These are phyloP conservation scores for Colletotrichum liriopes DNA, from an alignment of 2,329 filamentous ascomycete genomes.

Conservation along the genomic window DNA sequence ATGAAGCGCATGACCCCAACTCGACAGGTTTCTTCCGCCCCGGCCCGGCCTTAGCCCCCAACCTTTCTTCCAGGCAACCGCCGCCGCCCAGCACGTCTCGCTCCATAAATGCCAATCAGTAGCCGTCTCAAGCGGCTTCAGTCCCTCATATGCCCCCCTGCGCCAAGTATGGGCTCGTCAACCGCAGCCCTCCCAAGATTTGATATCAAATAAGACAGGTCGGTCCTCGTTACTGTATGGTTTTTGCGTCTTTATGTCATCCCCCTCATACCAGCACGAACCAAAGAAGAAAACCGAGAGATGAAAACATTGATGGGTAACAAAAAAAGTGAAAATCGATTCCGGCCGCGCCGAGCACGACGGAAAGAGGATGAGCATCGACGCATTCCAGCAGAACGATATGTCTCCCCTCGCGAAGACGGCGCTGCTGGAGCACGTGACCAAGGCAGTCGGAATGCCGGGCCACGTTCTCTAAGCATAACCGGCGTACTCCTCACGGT, in stretches of 20 bases:
- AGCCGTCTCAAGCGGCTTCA: constrained; percentile 26
- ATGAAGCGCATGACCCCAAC: constrained; percentile 2
- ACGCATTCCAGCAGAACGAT: constrained; percentile 36
- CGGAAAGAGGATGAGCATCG: constrained; percentile 8
- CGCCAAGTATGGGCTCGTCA: constrained; percentile 31
- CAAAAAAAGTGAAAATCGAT: neutral
- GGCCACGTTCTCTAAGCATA: neutral
- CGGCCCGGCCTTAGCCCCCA: neutral
- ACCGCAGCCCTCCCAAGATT: constrained; percentile 37
- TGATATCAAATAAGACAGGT: constrained; percentile 42
- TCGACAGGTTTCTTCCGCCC: constrained; percentile 2
- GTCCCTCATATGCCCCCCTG: constrained; percentile 31
- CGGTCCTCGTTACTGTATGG: constrained; percentile 44
- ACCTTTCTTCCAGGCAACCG: constrained; percentile 12
- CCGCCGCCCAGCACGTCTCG: constrained; percentile 37
- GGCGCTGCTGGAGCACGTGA: neutral
- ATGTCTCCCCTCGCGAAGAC: constrained; percentile 21
- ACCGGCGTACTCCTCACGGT: constrained; percentile 45
- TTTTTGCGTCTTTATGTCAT: constrained; percentile 34
- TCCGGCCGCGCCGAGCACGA: constrained; percentile 11
- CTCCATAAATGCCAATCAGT: constrained; percentile 42
- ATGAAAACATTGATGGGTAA: constrained; percentile 17
- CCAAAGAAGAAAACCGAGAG: constrained; percentile 34
- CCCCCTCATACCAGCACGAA: constrained; percentile 39
- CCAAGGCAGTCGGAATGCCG: neutral